A percentile compares a stretch with the other conserved stretches of the same genome.
Conservation (phyloP, 202 grass and related monocot genomes). For the Alloteropsis angusta region DNA sequence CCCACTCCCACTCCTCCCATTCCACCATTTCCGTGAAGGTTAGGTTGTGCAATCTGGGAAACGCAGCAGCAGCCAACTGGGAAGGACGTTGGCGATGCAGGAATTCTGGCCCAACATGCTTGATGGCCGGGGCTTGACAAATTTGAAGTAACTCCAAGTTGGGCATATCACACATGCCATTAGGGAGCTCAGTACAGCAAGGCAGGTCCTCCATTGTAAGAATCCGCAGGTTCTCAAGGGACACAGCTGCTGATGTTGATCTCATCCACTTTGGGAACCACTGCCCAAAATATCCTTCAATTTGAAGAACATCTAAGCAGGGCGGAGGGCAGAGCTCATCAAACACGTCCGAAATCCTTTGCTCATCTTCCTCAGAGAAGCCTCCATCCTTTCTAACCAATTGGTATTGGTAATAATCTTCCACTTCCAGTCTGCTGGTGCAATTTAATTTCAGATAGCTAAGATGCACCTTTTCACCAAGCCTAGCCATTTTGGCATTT, state of each 20-base stretch:
- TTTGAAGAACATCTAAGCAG: neutral
- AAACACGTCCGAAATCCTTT: neutral
- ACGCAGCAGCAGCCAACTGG: neutral
- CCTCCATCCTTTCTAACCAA: neutral
- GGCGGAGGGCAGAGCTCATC: constrained; percentile 18
- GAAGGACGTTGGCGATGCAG: neutral
- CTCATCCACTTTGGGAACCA: constrained; percentile 6
- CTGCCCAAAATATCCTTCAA: neutral
- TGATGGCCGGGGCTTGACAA: neutral
- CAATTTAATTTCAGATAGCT: fast-evolving
- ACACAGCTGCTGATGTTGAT: fast-evolving
- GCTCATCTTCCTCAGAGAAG: neutral
- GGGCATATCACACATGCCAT: neutral
- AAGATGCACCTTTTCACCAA: constrained; percentile 14
- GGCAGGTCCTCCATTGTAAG: neutral
- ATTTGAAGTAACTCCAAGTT: neutral
- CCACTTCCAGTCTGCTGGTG: neutral
- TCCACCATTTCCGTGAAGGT: fast-evolving
- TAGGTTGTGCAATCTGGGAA: neutral
- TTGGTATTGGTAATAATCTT: neutral
- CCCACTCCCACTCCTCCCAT: constrained; percentile 5
- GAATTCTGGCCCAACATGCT: neutral
- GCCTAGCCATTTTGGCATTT: neutral
- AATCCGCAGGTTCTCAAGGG: neutral
- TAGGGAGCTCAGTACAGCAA: neutral